Conservation (phyloP, 2,329 filamentous ascomycete species). For the Claviceps quebecensis region DNA sequence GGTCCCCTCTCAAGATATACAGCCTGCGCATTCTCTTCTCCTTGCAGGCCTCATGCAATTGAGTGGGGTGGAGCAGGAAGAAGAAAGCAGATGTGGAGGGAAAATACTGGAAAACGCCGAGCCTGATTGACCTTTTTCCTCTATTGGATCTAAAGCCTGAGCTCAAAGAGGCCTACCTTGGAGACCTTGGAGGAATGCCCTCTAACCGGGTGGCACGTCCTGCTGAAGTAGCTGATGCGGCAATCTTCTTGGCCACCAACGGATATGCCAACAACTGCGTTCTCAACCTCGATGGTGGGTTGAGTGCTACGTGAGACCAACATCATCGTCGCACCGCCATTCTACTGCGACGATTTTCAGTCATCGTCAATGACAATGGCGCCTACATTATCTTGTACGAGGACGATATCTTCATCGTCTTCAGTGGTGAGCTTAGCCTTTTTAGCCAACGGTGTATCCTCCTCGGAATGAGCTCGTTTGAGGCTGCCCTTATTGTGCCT, state of each 20-base stretch:
- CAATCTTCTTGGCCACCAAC: constrained; percentile 62
- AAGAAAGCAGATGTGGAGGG: not conserved
- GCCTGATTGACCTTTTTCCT: constrained; percentile 25
- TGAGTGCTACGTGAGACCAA: constrained; percentile 47
- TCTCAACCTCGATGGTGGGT: constrained; percentile 71
- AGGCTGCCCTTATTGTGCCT: constrained; percentile 19
- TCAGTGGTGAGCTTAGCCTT: constrained; percentile 30
- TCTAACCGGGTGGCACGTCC: constrained; percentile 49
- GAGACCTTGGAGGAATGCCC: constrained; percentile 37
- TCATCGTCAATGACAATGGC: constrained; percentile 56
- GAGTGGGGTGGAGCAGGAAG: not conserved
- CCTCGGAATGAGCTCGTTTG: constrained; percentile 34
- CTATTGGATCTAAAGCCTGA: constrained; percentile 23
- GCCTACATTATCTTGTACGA: constrained; percentile 41
- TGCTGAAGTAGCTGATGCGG: constrained; percentile 67
- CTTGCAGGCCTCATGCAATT: not conserved
- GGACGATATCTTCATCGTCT: constrained; percentile 23
- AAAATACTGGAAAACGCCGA: not conserved
- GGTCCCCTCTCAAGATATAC: constrained; percentile 2
- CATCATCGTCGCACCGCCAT: not conserved
- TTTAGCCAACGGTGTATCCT: constrained; percentile 29
- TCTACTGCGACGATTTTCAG: constrained; percentile 12
- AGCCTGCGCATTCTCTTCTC: not conserved
- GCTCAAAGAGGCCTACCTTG: constrained; percentile 24
- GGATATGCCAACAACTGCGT: constrained; percentile 77